Percentiles rank a stretch among this genome's conserved stretches.
Evolutionary conservation across 139 green algal species (phyloP).

Genomic region (Micromonas pusilla): DNA sequence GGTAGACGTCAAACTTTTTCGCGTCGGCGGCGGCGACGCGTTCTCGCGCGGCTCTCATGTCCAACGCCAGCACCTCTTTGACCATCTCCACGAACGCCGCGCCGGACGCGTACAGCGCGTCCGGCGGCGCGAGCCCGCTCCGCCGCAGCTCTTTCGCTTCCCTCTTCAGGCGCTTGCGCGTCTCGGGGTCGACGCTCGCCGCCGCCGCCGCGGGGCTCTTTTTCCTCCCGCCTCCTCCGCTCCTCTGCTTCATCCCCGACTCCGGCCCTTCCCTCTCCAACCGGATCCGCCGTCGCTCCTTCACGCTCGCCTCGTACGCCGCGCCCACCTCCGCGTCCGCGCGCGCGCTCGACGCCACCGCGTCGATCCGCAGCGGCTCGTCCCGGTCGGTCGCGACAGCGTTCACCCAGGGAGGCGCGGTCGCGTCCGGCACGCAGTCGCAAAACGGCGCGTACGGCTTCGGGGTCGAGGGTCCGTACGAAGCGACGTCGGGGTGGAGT

Average conservation of each 20-base stretch:
- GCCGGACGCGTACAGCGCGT: not conserved
- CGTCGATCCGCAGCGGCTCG: conserved; percentile 7
- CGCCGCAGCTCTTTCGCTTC: not conserved
- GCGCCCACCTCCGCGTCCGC: not conserved
- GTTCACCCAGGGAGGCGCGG: conserved; percentile 68
- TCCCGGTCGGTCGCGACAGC: not conserved
- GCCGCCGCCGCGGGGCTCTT: too few species aligned
- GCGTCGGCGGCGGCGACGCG: not conserved
- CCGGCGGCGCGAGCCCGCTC: not conserved
- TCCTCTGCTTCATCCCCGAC: not conserved
- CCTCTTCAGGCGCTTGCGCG: not conserved
- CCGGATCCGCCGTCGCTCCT: not conserved
- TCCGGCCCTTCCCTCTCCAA: not conserved
- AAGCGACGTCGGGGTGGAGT: too few species aligned
- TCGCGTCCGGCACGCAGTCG: conserved; percentile 57
- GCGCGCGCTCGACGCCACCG: not conserved
- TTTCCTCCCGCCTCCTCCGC: not conserved
- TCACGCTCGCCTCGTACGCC: not conserved
- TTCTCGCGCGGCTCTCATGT: conserved; percentile 1
- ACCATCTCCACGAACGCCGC: conserved; percentile 7
- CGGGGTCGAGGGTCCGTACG: too few species aligned
- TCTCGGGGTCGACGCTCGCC: too few species aligned
- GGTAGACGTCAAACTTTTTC: conserved; percentile 16
- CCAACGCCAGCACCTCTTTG: not conserved
- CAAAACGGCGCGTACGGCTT: conserved; percentile 86